Conservation (phyloP, 179 eudicot species). For the Sideroxylon spinosum region DNA sequence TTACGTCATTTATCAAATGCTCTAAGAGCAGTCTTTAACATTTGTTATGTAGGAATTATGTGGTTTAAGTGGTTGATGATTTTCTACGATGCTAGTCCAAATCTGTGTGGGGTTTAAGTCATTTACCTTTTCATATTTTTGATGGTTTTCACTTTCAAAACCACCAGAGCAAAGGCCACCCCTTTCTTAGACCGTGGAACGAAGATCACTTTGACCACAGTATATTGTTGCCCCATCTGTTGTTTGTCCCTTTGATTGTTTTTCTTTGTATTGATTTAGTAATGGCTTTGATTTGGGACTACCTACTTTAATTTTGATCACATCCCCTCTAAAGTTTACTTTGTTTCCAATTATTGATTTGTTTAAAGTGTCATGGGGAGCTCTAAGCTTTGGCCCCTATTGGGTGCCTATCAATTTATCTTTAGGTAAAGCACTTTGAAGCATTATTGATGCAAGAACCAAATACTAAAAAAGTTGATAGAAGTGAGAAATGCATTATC, state of each 20-base stretch:
- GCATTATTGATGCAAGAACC: neutral
- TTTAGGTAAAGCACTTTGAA: neutral
- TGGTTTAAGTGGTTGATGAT: neutral
- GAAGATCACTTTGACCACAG: conserved; percentile 8
- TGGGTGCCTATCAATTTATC: conserved; percentile 5
- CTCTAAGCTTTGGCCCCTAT: conserved; percentile 1
- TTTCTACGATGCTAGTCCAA: no score
- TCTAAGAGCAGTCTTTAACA: no score
- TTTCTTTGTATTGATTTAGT: neutral
- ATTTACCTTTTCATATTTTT: neutral
- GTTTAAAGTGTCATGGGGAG: neutral
- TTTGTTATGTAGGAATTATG: no score
- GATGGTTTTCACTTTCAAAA: conserved; percentile 21
- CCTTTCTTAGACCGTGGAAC: neutral
- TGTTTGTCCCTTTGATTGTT: neutral
- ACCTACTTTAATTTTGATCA: neutral
- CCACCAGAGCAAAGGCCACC: conserved; percentile 14
- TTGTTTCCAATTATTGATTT: neutral
- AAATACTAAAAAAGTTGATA: neutral
- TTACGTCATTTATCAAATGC: no score
- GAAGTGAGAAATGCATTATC: neutral
- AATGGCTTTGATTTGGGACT: neutral
- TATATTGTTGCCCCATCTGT: neutral
- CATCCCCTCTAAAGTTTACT: neutral
- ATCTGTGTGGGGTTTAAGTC: neutral